A percentile compares a stretch with the other conserved stretches of the same genome.
phyloP scores from a whole-genome alignment of 768 basidiomycete genomes.

The Boletus rubescentipes region DNA sequence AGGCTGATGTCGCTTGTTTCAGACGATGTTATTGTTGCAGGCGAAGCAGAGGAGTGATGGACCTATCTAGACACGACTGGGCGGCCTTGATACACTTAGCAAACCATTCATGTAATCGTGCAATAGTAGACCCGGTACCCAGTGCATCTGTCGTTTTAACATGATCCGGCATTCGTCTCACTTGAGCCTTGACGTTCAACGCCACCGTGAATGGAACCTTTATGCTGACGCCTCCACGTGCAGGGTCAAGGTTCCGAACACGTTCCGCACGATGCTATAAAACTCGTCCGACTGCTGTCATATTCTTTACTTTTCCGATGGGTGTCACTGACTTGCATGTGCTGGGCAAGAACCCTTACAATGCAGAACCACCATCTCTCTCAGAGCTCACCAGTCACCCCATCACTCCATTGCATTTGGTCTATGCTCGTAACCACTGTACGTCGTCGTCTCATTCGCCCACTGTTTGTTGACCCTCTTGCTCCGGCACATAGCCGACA shows the following conservation, averaged over 20 bases:
- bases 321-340: constrained; percentile 18
- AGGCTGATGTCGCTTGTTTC: constrained; percentile 8
- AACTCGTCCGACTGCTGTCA: background rate
- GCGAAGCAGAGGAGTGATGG: constrained; percentile 63
- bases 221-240: no score
- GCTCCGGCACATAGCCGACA: constrained; percentile 20
- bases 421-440: constrained; percentile 74
- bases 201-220: no score
- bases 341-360: constrained; percentile 51
- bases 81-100: constrained; percentile 15
- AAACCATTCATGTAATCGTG: constrained; percentile 26
- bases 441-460: constrained; percentile 29
- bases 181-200: no score
- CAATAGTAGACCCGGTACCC: constrained; percentile 3
- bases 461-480: background rate
- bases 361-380: constrained; percentile 66
- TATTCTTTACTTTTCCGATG: constrained; percentile 11
- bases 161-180: no score
- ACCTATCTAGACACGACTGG: constrained; percentile 15
- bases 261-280: constrained; percentile 1
- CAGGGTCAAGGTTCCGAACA: no score
- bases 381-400: constrained; percentile 46
- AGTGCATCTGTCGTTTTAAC: no score
- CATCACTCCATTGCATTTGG: constrained; percentile 60
- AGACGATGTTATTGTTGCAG: constrained; percentile 81